Conservation (phyloP, 2,329 filamentous ascomycete genomes). For the Ophiocordyceps camponoti-leonardi region DNA sequence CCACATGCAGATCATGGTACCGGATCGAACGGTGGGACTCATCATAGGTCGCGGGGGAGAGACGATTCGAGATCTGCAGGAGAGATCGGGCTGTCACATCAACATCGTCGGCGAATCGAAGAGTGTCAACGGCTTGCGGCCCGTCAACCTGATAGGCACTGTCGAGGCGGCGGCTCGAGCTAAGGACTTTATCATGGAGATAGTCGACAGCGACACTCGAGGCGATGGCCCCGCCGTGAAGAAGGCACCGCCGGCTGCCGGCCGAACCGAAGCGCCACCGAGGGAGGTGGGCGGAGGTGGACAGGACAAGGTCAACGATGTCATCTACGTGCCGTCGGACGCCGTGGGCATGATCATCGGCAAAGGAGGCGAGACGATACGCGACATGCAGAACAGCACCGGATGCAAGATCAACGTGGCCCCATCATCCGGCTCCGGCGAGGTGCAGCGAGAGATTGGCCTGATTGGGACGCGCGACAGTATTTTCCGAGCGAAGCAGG, state of each 20-base stretch:
- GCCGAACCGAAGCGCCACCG: slow-evolving; percentile 13
- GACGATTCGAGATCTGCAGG: slow-evolving; percentile 83
- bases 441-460: slow-evolving; percentile 73
- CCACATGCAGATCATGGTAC: slow-evolving; percentile 84
- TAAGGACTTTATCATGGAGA: slow-evolving; percentile 81
- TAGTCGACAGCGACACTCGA: slow-evolving; percentile 78
- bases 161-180: slow-evolving; percentile 57
- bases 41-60: slow-evolving; percentile 91
- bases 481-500: slow-evolving; percentile 64
- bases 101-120: slow-evolving; percentile 91
- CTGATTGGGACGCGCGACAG: slow-evolving; percentile 63
- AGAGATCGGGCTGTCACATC: slow-evolving; percentile 83
- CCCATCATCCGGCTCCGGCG: slow-evolving; percentile 58
- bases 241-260: slow-evolving; percentile 12
- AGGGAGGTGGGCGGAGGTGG: slow-evolving; percentile 17
- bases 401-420: slow-evolving; percentile 93
- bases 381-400: slow-evolving; percentile 76
- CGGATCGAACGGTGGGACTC: slow-evolving; percentile 77
- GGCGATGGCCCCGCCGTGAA: slow-evolving; percentile 24
- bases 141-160: slow-evolving; percentile 78
- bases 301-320: slow-evolving; percentile 60
- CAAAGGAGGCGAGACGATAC: slow-evolving; percentile 85
- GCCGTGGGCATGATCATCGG: slow-evolving; percentile 94
- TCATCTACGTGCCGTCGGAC: slow-evolving; percentile 73
- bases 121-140: slow-evolving; percentile 75